phyloP scores from a whole-genome alignment of 1,284 basidiomycete genomes.

The Irpex sp. region DNA sequence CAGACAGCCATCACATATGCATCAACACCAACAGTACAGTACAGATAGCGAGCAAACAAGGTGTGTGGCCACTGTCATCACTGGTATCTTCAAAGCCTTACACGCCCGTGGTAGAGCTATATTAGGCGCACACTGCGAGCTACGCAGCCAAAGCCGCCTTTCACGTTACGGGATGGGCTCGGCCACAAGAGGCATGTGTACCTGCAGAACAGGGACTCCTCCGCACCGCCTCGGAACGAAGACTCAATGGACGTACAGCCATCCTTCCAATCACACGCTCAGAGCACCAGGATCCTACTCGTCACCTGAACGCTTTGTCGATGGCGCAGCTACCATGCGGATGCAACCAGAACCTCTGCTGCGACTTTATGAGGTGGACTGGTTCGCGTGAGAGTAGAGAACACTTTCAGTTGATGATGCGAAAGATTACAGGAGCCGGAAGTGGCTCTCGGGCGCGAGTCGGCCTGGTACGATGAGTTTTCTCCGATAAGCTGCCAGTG shows the following conservation, averaged over 20 bases:
- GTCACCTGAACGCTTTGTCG: background rate
- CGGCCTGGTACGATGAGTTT: background rate
- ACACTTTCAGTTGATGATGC: background rate
- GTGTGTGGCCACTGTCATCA: background rate
- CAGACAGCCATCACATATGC: background rate
- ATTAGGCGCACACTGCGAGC: background rate
- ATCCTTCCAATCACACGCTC: background rate
- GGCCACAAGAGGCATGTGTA: background rate
- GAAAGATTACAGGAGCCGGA: background rate
- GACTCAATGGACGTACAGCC: background rate
- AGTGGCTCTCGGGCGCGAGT: background rate
- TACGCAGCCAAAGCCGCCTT: background rate
- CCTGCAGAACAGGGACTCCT: background rate
- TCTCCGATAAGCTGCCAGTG: background rate
- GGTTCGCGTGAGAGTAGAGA: background rate
- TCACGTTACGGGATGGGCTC: background rate
- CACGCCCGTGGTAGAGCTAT: background rate
- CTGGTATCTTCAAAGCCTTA: background rate
- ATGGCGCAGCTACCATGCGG: background rate
- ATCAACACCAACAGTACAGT: background rate
- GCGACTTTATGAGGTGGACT: background rate
- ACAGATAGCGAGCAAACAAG: background rate
- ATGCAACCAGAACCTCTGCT: background rate
- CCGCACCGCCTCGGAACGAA: conserved; percentile 1
- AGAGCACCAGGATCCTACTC: background rate